Base-by-base conservation (phyloP, 345 rosid genomes). In the Populus nigra region DNA sequence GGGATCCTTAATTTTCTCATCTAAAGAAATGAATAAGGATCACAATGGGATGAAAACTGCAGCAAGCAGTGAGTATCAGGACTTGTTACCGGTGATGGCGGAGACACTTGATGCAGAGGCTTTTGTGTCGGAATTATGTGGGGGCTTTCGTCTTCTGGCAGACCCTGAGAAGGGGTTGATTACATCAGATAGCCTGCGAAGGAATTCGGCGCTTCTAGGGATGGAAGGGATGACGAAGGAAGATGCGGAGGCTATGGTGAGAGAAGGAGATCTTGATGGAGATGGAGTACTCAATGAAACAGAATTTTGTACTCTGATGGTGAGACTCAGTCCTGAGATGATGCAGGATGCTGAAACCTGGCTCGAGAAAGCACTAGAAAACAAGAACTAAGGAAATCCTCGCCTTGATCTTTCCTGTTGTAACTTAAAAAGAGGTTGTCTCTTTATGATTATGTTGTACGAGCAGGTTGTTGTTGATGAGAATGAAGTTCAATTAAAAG, bases 221-320 rank as follows among this genome's bases (percentile, higher is more conserved):
- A 90, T 93, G 88, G 88, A 89, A 27, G 91, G 92, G 78, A 95
- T 95, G 97, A 86, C 87, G 62, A 72, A 75, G 53, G 94, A 91
- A 38, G 97, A 93, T 3, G 84, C 98, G 0, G 81, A 83, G 77
- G 98, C 74, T 2, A 94, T 91, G 98, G 91, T 93, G 5, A 83
- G 79, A 79, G 98, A 93, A 87, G 97, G 98, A 8, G 98, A 93
- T 73, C 88, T 91, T 0, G 90, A 94, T 3, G 91, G 97, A 1
- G 98, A 94, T 59, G 97, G 96, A 12, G 90, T 88, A 2, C 96
- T 94, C 39, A 88, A 87, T 75, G 86, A 91, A 80, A 90, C 87
- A 0, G 97, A 94, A 39, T 94, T 94, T 67, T 94, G 98, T 68
- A 86, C 93, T 73, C 89, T 95, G 31, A 93, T 93, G 99, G 92